phyloP scores from a whole-genome alignment of 75 land plant species.

The Azolla pinnata region DNA sequence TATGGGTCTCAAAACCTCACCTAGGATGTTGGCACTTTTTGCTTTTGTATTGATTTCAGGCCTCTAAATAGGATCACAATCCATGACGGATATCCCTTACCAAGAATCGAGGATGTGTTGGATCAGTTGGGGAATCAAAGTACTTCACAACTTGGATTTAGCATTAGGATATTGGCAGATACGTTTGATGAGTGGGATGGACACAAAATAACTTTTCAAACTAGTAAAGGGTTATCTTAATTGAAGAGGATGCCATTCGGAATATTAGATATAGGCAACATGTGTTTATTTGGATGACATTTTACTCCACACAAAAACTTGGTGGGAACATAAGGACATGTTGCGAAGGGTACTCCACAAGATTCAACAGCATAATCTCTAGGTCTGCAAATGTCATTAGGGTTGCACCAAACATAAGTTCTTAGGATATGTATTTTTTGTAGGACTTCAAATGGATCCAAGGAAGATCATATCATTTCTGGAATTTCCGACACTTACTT shows the following conservation, averaged over 20 bases:
- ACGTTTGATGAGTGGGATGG: not conserved
- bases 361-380: not conserved
- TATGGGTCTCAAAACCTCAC: constrained; percentile 12
- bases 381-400: not conserved
- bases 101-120: constrained; percentile 5
- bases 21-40: constrained; percentile 4
- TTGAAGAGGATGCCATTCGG: constrained; percentile 13
- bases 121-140: constrained; percentile 3
- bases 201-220: constrained; percentile 8
- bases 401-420: not conserved
- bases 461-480: not conserved
- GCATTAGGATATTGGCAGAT: constrained; percentile 13
- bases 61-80: constrained; percentile 7
- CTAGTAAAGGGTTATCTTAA: not conserved
- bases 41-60: constrained; percentile 9
- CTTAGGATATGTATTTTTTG: not conserved
- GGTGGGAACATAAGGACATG: not conserved
- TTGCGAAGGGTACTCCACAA: not conserved
- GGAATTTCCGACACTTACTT: not conserved
- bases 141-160: constrained; percentile 9
- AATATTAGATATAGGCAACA: not conserved
- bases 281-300: constrained; percentile 1
- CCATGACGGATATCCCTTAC: constrained; percentile 7
- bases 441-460: constrained; percentile 1
- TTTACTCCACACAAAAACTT: not conserved